A percentile compares a stretch with the other conserved stretches of the same genome.
phyloP scores from a whole-genome alignment of 768 basidiomycete species.

The Mycena galopus region DNA sequence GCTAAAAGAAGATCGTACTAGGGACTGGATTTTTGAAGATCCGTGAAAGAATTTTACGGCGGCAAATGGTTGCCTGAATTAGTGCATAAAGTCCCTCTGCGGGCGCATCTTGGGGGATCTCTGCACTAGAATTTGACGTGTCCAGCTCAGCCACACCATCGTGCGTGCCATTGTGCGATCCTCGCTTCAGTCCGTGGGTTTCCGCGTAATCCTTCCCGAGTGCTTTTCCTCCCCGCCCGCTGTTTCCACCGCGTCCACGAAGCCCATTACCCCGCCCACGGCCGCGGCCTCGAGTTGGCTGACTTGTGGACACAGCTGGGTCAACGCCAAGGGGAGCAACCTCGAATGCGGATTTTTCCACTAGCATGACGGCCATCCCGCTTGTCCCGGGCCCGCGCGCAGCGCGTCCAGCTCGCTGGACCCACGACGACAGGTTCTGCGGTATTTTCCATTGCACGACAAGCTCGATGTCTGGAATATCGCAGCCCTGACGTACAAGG shows the following conservation, averaged over 20 bases:
- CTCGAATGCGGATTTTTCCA: not conserved
- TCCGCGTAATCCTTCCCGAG: not conserved
- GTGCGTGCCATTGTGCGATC: not conserved
- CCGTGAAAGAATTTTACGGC: too few relatives aligned
- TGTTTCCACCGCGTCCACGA: not conserved
- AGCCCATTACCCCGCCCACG: not conserved
- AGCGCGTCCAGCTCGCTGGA: not conserved
- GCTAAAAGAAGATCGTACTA: too few relatives aligned
- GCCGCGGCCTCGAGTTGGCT: not conserved
- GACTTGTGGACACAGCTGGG: not conserved
- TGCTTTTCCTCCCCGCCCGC: not conserved
- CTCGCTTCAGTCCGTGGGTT: not conserved
- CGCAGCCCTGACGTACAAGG: not conserved
- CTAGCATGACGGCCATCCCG: not conserved
- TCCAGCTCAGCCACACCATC: not conserved
- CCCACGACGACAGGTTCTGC: not conserved
- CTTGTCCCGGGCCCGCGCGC: not conserved
- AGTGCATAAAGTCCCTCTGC: too few relatives aligned
- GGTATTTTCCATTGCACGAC: not conserved
- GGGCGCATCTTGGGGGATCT: too few relatives aligned
- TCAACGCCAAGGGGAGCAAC: not conserved
- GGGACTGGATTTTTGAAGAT: too few relatives aligned
- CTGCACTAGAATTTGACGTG: too few relatives aligned
- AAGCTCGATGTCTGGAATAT: not conserved
- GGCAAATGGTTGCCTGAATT: too few relatives aligned